Evolutionary conservation across 1,284 basidiomycete species (phyloP), one percentile per base, ranked within the genome.

Genomic region (Polyporus tsugae): DNA sequence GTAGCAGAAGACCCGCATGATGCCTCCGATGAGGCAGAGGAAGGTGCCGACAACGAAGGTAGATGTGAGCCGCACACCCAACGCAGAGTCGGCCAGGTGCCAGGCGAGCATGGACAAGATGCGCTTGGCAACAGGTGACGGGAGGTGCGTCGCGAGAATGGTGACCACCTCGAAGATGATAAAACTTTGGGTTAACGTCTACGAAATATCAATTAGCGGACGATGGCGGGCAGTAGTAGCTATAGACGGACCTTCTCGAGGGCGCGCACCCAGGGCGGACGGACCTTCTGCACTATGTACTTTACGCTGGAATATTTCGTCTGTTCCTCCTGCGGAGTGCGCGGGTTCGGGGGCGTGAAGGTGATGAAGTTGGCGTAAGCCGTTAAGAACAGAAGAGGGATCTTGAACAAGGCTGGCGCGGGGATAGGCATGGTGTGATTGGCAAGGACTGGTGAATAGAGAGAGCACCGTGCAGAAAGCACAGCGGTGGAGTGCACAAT

Each of bases 1-100:
- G 64, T 73, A 74, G 67, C 75, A 75, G 36, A 66, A 39, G 46
- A 74, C 59, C 39, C 75, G 75, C 10, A 74, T 52, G 60, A 71
- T 9, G 44, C 69, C 66, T 15, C 74, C 74, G 44, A 65, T 25
- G 29, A 61, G 53, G 63, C 69, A 69, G 52, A 72, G 66, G 11
- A 67, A 35, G 33, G 66, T 52, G n/a, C 71, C 72, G 49, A 65
- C 29, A 57, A 74, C 59, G 67, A 73, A 75, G n/a, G 57, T 35
- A 1, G 63, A 53, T 7, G 72, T 75, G 57, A 75, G 35, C 17
- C 69, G 67, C 29, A 75, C 64, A 42, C 69, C 60, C 52, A 65
- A 52, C 7, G 68, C 66, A 17, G 68, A 62, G 63, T 57, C 39
- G 11, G 66, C 29, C 38, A 61, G 65, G n/a, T 63, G 61, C 65